Evolutionary conservation across 1,139 yeast species (phyloP).

Genomic region (Saccharomyces hybrid): DNA sequence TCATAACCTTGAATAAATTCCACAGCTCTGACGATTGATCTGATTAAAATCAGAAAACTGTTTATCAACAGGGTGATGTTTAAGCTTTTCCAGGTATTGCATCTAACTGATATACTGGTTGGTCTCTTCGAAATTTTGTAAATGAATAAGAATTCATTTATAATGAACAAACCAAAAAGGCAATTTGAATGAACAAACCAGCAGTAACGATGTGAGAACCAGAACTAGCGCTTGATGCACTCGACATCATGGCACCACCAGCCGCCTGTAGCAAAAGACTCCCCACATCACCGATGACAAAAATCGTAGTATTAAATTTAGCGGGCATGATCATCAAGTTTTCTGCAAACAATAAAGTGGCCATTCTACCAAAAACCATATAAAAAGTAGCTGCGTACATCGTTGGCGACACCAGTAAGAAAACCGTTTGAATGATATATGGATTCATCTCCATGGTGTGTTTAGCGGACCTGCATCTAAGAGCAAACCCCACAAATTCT

Average conservation of each 20-base stretch:
- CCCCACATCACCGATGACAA: slow-evolving; percentile 40
- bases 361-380: slow-evolving; percentile 38
- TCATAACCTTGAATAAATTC: slow-evolving; percentile 37
- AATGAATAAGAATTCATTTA: slow-evolving; percentile 22
- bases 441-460: slow-evolving; percentile 23
- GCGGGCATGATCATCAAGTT: slow-evolving; percentile 31
- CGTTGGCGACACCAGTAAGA: slow-evolving; percentile 40
- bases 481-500: slow-evolving; percentile 36
- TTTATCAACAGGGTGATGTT: slow-evolving; percentile 26
- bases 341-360: slow-evolving; percentile 29
- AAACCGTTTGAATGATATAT: slow-evolving; percentile 35
- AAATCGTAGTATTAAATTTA: slow-evolving; percentile 35
- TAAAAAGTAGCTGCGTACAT: slow-evolving; percentile 41
- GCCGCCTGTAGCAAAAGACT: slow-evolving; percentile 38
- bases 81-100: slow-evolving; percentile 16
- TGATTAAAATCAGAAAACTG: slow-evolving; percentile 34
- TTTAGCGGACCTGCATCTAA: slow-evolving; percentile 29
- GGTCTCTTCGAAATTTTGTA: slow-evolving; percentile 9
- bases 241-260: slow-evolving; percentile 39
- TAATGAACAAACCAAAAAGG: slow-evolving; percentile 34
- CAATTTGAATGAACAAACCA: slow-evolving; percentile 36
- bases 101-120: neutral
- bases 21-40: slow-evolving; percentile 37
- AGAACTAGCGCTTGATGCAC: slow-evolving; percentile 8
- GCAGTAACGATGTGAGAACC: slow-evolving; percentile 31